A percentile compares a stretch with the other conserved stretches of the same genome.
phyloP scores from a whole-genome alignment of 768 basidiomycete species.

The Trametes elegans region DNA sequence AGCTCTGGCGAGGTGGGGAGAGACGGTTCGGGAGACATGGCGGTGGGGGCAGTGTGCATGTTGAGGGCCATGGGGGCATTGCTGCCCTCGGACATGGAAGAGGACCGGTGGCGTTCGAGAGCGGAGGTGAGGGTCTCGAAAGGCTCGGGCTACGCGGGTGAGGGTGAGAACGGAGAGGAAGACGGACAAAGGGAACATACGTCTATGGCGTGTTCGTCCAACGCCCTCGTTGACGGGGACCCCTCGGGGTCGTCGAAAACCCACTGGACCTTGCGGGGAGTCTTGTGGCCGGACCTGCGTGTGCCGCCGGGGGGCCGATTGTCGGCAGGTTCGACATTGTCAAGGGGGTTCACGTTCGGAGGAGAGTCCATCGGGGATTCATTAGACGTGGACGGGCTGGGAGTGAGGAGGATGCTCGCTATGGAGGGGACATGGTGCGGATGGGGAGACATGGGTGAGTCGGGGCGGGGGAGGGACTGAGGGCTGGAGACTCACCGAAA shows the following conservation, averaged over 20 bases:
- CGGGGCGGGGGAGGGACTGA: background rate
- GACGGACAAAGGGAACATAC: constrained; percentile 36
- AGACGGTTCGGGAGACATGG: constrained; percentile 17
- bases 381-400: constrained; percentile 7
- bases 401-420: constrained; percentile 21
- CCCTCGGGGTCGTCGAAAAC: constrained; percentile 28
- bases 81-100: constrained; percentile 17
- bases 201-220: constrained; percentile 55
- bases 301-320: constrained; percentile 22
- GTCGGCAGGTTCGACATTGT: constrained; percentile 1
- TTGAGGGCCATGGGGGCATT: constrained; percentile 11
- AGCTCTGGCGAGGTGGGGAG: constrained; percentile 19
- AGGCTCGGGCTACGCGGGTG: constrained; percentile 39
- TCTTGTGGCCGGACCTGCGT: constrained; percentile 36
- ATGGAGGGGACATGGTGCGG: constrained; percentile 22
- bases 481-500: background rate
- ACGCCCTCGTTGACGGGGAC: constrained; percentile 33
- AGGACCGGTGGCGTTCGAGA: constrained; percentile 47
- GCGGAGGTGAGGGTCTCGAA: constrained; percentile 50
- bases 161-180: constrained; percentile 5
- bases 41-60: constrained; percentile 16
- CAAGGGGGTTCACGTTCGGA: constrained; percentile 5
- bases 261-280: constrained; percentile 56
- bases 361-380: constrained; percentile 21
- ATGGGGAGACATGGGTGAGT: constrained; percentile 8